A percentile compares a stretch with the other conserved stretches of the same genome.
These are phyloP conservation scores for Neurospora sp. DNA, from an alignment of 2,329 filamentous ascomycete genomes.

Conservation along the genomic window DNA sequence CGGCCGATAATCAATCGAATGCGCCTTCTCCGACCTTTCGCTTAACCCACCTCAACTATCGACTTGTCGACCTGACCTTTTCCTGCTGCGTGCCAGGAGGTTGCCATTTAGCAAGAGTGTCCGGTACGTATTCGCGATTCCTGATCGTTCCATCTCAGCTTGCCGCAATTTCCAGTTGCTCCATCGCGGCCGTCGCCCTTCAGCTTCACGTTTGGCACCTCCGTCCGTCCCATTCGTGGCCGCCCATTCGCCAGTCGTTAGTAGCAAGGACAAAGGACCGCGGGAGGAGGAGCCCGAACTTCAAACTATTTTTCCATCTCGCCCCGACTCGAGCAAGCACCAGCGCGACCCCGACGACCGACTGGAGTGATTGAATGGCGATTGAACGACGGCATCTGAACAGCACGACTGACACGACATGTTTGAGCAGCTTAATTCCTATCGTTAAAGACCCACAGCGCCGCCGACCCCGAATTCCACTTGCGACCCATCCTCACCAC, in stretches of 20 bases:
- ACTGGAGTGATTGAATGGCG: slow-evolving; percentile 6
- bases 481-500: slow-evolving; percentile 9
- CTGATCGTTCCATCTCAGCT: not conserved
- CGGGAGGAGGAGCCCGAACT: not conserved
- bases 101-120: not conserved
- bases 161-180: not conserved
- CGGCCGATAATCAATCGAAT: not conserved
- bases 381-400: not conserved
- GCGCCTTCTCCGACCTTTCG: not conserved
- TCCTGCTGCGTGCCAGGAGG: not conserved
- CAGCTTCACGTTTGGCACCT: not conserved
- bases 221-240: not conserved
- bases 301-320: not conserved
- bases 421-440: not conserved
- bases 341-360: not conserved
- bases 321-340: not conserved
- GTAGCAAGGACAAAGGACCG: not conserved
- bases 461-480: not conserved
- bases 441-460: not conserved
- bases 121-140: not conserved
- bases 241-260: not conserved
- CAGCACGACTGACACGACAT: slow-evolving; percentile 1
- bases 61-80: not conserved
- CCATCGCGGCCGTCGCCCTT: not conserved
- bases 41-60: not conserved